Evolutionary conservation across 768 basidiomycete genomes (phyloP).

Genomic region (Xerocomus spinulosus): DNA sequence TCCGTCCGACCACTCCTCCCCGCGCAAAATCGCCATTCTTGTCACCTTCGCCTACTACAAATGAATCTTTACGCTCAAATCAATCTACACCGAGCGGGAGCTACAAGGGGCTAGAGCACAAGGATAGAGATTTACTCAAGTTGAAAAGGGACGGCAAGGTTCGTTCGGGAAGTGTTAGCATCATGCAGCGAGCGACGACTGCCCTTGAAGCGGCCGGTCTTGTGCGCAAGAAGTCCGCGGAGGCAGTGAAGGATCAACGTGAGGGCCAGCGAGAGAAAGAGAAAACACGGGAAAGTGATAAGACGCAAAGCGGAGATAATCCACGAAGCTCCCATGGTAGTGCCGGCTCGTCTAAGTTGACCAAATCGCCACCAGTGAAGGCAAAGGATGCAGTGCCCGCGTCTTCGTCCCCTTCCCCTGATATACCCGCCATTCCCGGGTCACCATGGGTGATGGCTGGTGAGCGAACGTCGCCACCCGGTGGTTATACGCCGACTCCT

Average conservation of each 20-base stretch:
- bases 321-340: slow-evolving; percentile 63
- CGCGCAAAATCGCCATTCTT: slow-evolving; percentile 49
- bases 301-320: slow-evolving; percentile 46
- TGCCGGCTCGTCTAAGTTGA: slow-evolving; percentile 51
- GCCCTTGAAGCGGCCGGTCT: slow-evolving; percentile 82
- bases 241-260: slow-evolving; percentile 63
- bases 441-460: slow-evolving; percentile 76
- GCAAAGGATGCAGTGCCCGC: slow-evolving; percentile 40
- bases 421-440: slow-evolving; percentile 36
- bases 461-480: slow-evolving; percentile 35
- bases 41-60: slow-evolving; percentile 52
- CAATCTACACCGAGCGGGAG: slow-evolving; percentile 68
- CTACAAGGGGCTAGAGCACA: slow-evolving; percentile 44
- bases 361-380: slow-evolving; percentile 65
- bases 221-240: slow-evolving; percentile 76
- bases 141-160: slow-evolving; percentile 54
- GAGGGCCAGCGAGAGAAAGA: slow-evolving; percentile 43
- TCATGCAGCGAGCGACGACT: slow-evolving; percentile 93
- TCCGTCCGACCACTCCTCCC: slow-evolving; percentile 48
- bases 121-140: slow-evolving; percentile 46
- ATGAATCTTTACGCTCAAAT: slow-evolving; percentile 52
- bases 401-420: slow-evolving; percentile 51
- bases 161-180: slow-evolving; percentile 87
- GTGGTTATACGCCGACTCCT: slow-evolving; percentile 40
- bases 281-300: slow-evolving; percentile 41